Evolutionary conservation across 768 basidiomycete species (phyloP).

Genomic region (Boletus rubescentipes): DNA sequence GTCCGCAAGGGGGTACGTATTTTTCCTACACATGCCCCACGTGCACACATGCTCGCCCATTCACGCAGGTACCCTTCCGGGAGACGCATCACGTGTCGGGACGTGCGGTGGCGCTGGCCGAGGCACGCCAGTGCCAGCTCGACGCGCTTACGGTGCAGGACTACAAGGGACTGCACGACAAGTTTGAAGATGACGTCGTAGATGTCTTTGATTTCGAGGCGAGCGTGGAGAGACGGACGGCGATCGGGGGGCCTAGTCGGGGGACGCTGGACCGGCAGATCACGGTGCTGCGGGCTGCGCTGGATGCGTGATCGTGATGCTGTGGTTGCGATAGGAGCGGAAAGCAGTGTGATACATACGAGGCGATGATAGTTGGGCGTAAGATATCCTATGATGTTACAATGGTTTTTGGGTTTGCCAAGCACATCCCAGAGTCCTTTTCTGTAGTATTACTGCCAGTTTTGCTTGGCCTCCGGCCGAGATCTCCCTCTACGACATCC

Average conservation of each 20-base stretch:
- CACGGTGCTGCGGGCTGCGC: constrained; percentile 60
- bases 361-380: neutral
- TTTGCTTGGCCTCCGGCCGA: too few relatives aligned
- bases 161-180: constrained; percentile 69
- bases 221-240: constrained; percentile 87
- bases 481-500: too few relatives aligned
- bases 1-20: constrained; percentile 92
- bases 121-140: constrained; percentile 76
- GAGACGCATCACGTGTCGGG: constrained; percentile 99
- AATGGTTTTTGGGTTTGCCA: neutral
- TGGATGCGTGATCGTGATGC: constrained; percentile 34
- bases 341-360: neutral
- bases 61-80: constrained; percentile 86
- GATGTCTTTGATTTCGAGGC: constrained; percentile 93
- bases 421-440: too few relatives aligned
- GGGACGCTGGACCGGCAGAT: constrained; percentile 87
- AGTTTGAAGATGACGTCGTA: constrained; percentile 81
- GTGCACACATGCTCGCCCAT: neutral
- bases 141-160: constrained; percentile 79
- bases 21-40: neutral
- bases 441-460: too few relatives aligned
- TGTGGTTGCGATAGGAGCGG: neutral
- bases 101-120: constrained; percentile 92
- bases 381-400: neutral
- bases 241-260: constrained; percentile 89